These are phyloP conservation scores for Colletotrichum sansevieriae DNA, from an alignment of 2,329 filamentous ascomycete species.

Conservation along the genomic window DNA sequence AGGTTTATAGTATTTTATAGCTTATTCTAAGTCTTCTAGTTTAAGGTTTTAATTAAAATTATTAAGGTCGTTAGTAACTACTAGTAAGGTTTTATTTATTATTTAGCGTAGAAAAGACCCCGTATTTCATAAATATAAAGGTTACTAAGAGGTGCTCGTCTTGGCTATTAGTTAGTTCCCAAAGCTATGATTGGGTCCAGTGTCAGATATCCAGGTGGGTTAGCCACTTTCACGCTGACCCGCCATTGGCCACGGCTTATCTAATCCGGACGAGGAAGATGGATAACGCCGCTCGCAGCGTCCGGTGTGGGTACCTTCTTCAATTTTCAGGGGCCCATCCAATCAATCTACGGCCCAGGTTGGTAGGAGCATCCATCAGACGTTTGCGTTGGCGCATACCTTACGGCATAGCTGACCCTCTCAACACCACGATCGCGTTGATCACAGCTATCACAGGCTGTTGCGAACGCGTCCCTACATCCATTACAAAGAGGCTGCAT, in stretches of 20 bases:
- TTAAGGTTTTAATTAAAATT: too few relatives aligned
- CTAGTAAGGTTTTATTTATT: too few relatives aligned
- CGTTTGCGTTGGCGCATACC: slow-evolving; percentile 28
- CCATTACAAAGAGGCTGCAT: background rate
- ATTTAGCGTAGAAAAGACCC: too few relatives aligned
- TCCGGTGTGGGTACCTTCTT: slow-evolving; percentile 17
- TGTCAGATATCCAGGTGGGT: background rate
- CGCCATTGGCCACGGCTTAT: slow-evolving; percentile 14
- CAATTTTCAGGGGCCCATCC: slow-evolving; percentile 27
- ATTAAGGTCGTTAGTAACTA: too few relatives aligned
- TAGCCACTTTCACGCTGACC: background rate
- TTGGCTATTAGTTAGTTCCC: background rate
- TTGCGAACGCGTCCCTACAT: background rate
- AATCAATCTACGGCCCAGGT: slow-evolving; percentile 4
- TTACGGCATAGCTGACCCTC: slow-evolving; percentile 8
- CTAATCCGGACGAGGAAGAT: slow-evolving; percentile 21
- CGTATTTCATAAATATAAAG: too few relatives aligned
- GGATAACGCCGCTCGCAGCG: slow-evolving; percentile 11
- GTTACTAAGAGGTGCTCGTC: slow-evolving; percentile 6
- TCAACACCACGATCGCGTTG: slow-evolving; percentile 28
- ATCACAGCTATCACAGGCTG: slow-evolving; percentile 23
- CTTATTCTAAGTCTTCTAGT: too few relatives aligned
- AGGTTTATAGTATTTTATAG: too few relatives aligned
- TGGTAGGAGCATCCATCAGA: slow-evolving; percentile 34
- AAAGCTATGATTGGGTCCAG: slow-evolving; percentile 5